A percentile compares a stretch with the other conserved stretches of the same genome.
Evolutionary conservation across 768 basidiomycete species (phyloP).

Genomic region (Sporobolomyces phaffii): DNA sequence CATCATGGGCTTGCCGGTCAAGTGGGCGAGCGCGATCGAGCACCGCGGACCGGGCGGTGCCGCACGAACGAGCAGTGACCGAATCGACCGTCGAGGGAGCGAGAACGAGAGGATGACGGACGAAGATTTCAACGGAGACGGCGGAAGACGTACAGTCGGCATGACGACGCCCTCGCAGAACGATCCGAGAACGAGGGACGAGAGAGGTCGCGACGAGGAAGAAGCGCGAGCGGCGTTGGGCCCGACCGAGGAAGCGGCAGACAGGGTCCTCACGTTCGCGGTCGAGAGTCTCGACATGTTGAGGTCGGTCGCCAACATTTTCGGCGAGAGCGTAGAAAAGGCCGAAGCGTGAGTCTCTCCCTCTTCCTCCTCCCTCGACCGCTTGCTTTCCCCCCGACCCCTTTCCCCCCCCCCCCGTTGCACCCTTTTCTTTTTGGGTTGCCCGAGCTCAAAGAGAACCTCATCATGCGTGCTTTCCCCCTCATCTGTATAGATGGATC

Average conservation of each 20-base stretch:
- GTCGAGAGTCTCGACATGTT: conserved; percentile 92
- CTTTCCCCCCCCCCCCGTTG: too few species aligned
- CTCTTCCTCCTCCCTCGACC: background rate
- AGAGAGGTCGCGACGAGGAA: conserved; percentile 39
- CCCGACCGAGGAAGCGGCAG: conserved; percentile 66
- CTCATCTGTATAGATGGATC: conserved; percentile 76
- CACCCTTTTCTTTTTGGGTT: too few species aligned
- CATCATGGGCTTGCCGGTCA: conserved; percentile 69
- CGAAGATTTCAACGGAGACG: background rate
- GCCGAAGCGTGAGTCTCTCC: conserved; percentile 62
- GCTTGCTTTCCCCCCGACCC: too few species aligned
- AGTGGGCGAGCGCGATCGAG: conserved; percentile 61
- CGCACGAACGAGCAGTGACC: background rate
- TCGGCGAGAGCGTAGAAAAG: conserved; percentile 76
- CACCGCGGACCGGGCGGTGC: background rate
- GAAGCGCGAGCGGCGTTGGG: conserved; percentile 42
- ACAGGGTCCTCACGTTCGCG: conserved; percentile 72
- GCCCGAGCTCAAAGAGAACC: too few species aligned
- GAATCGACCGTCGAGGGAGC: conserved; percentile 7
- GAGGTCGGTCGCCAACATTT: conserved; percentile 75
- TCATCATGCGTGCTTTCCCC: conserved; percentile 15
- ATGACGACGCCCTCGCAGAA: background rate
- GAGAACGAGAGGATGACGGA: background rate
- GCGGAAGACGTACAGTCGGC: background rate
- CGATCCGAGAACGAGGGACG: conserved; percentile 40